Conservation (phyloP, 768 basidiomycete species). For the Pluteus cervinus region DNA sequence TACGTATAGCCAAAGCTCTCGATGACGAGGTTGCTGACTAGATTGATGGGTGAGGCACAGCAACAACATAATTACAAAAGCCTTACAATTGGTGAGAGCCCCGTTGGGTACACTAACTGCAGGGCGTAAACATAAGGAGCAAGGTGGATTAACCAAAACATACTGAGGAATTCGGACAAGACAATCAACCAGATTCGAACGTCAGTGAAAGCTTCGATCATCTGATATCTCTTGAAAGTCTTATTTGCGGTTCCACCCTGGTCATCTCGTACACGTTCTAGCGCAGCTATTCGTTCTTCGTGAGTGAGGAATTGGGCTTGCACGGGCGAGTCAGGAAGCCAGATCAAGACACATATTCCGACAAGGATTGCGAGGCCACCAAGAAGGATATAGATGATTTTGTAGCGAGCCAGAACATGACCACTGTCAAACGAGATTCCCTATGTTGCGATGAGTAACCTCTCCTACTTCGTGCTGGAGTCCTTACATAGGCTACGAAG, state of each 20-base stretch:
- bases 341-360: constrained; percentile 48
- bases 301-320: constrained; percentile 48
- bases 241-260: constrained; percentile 60
- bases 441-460: too few species aligned
- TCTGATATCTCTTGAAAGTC: constrained; percentile 51
- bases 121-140: constrained; percentile 2
- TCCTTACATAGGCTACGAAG: constrained; percentile 56
- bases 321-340: constrained; percentile 62
- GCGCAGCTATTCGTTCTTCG: constrained; percentile 54
- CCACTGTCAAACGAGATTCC: constrained; percentile 53
- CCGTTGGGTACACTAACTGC: constrained; percentile 64
- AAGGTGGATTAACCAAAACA: constrained; percentile 12
- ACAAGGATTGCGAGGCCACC: constrained; percentile 59
- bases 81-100: constrained; percentile 54
- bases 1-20: constrained; percentile 61
- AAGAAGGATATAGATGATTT: constrained; percentile 55
- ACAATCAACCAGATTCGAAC: constrained; percentile 58
- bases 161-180: constrained; percentile 53
- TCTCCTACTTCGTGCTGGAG: too few species aligned
- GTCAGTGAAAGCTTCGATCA: constrained; percentile 50
- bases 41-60: too few species aligned
- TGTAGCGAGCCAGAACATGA: constrained; percentile 43
- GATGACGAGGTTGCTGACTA: constrained; percentile 59
- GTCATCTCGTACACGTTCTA: constrained; percentile 62
- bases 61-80: background rate